Evolutionary conservation across 345 rosid genomes (phyloP).

Genomic region (Carallia pectinifolia): DNA sequence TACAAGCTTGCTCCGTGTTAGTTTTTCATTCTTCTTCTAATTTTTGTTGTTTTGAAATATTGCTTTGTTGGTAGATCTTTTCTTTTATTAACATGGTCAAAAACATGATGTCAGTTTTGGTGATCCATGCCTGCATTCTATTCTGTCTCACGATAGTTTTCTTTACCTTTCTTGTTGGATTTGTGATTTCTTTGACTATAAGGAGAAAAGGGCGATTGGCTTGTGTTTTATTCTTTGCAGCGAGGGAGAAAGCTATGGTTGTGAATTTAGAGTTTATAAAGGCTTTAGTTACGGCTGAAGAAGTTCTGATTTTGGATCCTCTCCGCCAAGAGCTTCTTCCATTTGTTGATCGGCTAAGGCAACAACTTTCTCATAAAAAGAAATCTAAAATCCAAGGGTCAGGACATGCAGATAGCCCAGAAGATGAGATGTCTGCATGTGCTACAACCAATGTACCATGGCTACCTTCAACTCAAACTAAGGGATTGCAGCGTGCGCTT

Average conservation of each 20-base stretch:
- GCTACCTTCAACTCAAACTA: conserved; percentile 60
- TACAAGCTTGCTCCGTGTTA: too few species aligned
- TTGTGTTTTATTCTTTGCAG: conserved; percentile 34
- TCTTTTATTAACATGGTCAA: too few species aligned
- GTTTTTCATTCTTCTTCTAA: too few species aligned
- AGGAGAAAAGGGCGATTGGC: background rate
- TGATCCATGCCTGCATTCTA: too few species aligned
- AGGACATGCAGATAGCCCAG: conserved; percentile 34
- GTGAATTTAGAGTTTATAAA: conserved; percentile 78
- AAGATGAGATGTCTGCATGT: conserved; percentile 41
- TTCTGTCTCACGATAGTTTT: background rate
- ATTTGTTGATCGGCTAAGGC: conserved; percentile 69
- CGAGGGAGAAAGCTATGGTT: conserved; percentile 88
- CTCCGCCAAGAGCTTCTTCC: conserved; percentile 72
- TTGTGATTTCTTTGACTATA: background rate
- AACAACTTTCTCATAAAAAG: conserved; percentile 58
- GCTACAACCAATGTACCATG: conserved; percentile 42
- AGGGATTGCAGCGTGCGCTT: conserved; percentile 75
- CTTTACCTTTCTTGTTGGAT: background rate
- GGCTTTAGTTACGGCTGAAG: conserved; percentile 81
- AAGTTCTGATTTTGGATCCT: conserved; percentile 78
- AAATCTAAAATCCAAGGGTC: conserved; percentile 34
- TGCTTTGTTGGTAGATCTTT: background rate
- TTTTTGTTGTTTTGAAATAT: background rate
- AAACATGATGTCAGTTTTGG: too few species aligned